Evolutionary conservation across 225 moss, liverwort and hornwort species (phyloP).

Genomic region (Asterella californica): DNA sequence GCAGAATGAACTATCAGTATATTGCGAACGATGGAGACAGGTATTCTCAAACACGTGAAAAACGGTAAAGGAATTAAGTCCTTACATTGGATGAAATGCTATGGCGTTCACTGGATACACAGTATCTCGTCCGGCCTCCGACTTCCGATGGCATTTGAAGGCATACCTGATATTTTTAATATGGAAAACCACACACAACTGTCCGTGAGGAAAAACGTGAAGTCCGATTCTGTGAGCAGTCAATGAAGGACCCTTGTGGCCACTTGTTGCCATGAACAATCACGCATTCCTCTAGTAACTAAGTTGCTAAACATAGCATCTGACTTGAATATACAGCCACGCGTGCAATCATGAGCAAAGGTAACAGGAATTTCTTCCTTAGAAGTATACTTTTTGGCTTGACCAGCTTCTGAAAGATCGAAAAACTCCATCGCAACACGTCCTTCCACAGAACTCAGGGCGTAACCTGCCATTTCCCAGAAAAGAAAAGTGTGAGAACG

Average conservation of each 20-base stretch:
- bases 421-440: slow-evolving; percentile 99
- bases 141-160: slow-evolving; percentile 97
- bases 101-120: slow-evolving; percentile 98
- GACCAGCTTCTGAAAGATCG: slow-evolving; percentile 89
- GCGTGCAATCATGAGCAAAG: background rate
- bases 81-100: slow-evolving; percentile 96
- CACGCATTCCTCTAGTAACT: background rate
- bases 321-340: background rate
- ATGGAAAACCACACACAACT: background rate
- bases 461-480: slow-evolving; percentile 63
- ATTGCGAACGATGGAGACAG: background rate
- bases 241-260: background rate
- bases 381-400: slow-evolving; percentile 75
- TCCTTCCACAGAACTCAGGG: slow-evolving; percentile 98
- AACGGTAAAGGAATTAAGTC: background rate
- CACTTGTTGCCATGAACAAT: background rate
- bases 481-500: background rate
- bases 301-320: background rate
- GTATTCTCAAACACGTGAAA: background rate
- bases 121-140: slow-evolving; percentile 95
- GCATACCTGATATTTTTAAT: slow-evolving; percentile 61
- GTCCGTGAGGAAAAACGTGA: background rate
- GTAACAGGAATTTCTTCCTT: background rate
- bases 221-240: background rate
- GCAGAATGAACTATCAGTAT: background rate